These are phyloP conservation scores for Lasiosphaeris hirsuta DNA, from an alignment of 495 filamentous ascomycete genomes.

Conservation along the genomic window DNA sequence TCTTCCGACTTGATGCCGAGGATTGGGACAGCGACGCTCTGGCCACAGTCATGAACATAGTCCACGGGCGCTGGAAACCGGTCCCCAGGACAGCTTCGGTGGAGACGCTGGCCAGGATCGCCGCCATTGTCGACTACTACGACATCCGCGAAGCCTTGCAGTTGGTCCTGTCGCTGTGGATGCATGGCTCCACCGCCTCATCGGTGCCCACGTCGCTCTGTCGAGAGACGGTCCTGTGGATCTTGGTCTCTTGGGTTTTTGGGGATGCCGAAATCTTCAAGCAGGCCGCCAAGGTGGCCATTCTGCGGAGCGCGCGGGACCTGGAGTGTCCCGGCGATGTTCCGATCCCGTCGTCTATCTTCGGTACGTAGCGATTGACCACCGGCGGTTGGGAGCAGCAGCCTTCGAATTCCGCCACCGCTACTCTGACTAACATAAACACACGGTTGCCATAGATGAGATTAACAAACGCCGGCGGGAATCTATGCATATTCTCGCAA, in stretches of 20 bases:
- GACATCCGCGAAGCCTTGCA: background rate
- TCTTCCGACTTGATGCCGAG: background rate
- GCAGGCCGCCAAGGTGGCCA: background rate
- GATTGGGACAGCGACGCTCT: slow-evolving; percentile 37
- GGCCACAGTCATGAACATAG: slow-evolving; percentile 42
- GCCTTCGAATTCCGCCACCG: too few relatives aligned
- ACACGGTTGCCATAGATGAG: too few relatives aligned
- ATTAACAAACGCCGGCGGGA: too few relatives aligned
- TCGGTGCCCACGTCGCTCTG: background rate
- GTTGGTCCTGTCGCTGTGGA: background rate
- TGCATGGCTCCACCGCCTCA: background rate
- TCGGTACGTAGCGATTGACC: too few relatives aligned
- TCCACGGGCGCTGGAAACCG: slow-evolving; percentile 36
- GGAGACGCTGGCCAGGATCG: slow-evolving; percentile 42
- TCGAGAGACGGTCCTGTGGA: background rate
- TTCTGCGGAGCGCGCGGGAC: background rate
- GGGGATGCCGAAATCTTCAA: background rate
- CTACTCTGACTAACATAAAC: too few relatives aligned
- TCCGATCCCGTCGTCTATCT: background rate
- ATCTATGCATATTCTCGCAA: too few relatives aligned
- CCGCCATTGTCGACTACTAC: slow-evolving; percentile 43
- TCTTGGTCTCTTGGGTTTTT: background rate
- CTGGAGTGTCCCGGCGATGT: background rate
- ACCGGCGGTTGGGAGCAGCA: too few relatives aligned
- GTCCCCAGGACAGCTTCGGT: slow-evolving; percentile 37